Base-by-base conservation (phyloP, 2,329 filamentous ascomycete genomes). In the Talaromyces sp. region DNA sequence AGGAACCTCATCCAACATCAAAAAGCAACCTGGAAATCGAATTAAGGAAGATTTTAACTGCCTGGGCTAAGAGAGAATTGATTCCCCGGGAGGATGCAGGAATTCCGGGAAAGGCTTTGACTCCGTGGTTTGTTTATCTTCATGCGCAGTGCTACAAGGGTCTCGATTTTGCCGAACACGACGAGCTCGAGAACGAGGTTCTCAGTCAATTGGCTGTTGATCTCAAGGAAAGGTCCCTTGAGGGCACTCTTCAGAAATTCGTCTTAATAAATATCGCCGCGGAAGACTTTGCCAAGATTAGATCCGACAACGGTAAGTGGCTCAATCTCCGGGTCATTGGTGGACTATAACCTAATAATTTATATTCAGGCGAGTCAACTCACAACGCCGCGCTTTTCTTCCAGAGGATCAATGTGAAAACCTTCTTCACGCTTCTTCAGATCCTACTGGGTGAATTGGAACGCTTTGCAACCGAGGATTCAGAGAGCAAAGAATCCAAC, bases 91-190 rank as follows among this genome's bases (percentile, higher is more conserved):
- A 85, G 62, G 82, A 84, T 60, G 81, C 84, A 32, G 74, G 74
- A 57, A 71, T 76, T 57, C 71, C 74, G 15, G 74, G 74, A 27
- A 84, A 87, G 66, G 85, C 87, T 39, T 83, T 96, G 60, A 81
- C 88, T 54, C 85, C 86, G 57, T 95, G 92, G 88, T 96, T 97
- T 69, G 84, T 93, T 63, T 88, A 89, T 67, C 83, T 97, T 51
- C 93, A 97, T 72, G 91, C 91, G 55, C 87, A 89, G 70, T 93
- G 91, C 74, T 93, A 90, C 76, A 88, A 88, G 64, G 92, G 91
- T 33, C 82, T 88, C 63, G 83, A 87, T 52, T 93, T 95, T 68
- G 78, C 85, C 0, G 86, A 88, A 64, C 89, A 92, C 65, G 85
- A 88, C 59, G 92, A 96, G 72, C 80, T 97, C 30, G 93, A 97